Evolutionary conservation across 2,329 filamentous ascomycete genomes (phyloP), one percentile per base, ranked within the genome.

Genomic region (Stagonosporopsis cucurbitacearum): DNA sequence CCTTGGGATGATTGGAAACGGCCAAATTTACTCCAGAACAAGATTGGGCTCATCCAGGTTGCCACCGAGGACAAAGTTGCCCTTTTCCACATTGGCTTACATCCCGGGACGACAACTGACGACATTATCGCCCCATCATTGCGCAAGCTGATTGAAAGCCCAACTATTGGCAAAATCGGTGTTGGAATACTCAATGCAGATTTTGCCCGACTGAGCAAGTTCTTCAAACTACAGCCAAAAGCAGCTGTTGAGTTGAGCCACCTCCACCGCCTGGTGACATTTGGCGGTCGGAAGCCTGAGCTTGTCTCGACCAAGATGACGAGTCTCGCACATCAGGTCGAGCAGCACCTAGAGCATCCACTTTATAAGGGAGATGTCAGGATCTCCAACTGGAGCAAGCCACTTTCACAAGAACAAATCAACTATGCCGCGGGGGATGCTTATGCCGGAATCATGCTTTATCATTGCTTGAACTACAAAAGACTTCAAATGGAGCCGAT

Each of bases 161-260:
- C 86, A 0, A 72, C 78, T 1, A 81, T 96, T 54, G 84, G 83
- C 35, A 97, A 97, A 73, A 81, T 84, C 2, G 94, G 94, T 11
- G 92, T 96, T 3, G 81, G 82, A 48, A 89, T 97, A 63, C 83
- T 84, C 64, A 51, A 36, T 7, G 88, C 84, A 33, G 92, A 82
- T 59, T 75, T 73, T 56, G 88, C 85, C 2, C 85, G 92, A 26
- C 69, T 97, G 12, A 81, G 79, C 25, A 88, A 84, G n/a, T 85
- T 80, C 59, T 81, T 96, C 3, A 79, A 77, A 0, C 81, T 96
- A 23, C 72, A 88, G 0, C 80, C 87, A 1, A 82, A 80, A 45
- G 90, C 90, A 0, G 78, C 91, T 4, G 85, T 96, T 58, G 93
- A 97, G 75, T 81, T 96, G 7, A 94, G 90, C 71, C 89, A 96